Evolutionary conservation across 345 rosid species (phyloP).

Genomic region (Cardiospermum halicacabum): DNA sequence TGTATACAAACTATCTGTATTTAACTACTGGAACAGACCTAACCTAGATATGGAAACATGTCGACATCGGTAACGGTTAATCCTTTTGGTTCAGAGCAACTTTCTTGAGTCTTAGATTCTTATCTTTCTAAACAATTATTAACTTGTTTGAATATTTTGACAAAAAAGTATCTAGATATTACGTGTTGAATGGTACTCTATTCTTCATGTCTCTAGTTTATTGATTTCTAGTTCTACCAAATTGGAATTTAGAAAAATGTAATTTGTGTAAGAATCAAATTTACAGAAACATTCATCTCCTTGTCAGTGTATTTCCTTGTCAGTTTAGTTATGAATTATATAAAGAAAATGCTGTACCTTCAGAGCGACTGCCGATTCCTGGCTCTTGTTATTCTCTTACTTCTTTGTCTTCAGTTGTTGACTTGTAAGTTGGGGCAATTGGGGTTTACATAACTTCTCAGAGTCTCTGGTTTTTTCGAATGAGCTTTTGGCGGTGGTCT

Average conservation of each 20-base stretch:
- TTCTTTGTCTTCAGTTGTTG: not conserved
- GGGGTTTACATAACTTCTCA: not conserved
- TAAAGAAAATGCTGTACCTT: not conserved
- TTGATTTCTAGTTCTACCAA: not conserved
- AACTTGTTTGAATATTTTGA: not conserved
- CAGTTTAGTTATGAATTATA: not conserved
- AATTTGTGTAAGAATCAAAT: not conserved
- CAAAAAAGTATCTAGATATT: not conserved
- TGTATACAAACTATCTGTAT: not conserved
- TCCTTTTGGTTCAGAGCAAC: not conserved
- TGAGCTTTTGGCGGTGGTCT: not conserved
- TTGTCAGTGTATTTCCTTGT: not conserved
- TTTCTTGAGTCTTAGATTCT: not conserved
- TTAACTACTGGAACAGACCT: not conserved
- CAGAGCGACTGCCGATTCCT: not conserved
- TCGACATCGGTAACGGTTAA: not conserved
- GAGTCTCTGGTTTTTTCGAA: not conserved
- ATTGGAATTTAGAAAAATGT: not conserved
- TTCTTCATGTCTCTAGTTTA: not conserved
- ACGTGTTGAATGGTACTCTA: no score
- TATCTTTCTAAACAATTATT: not conserved
- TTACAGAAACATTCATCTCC: not conserved
- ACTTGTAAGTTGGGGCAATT: not conserved
- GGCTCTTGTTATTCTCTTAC: not conserved
- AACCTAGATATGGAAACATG: not conserved